Evolutionary conservation across 345 rosid species (phyloP).

Genomic region (Bruguiera gymnorhiza): DNA sequence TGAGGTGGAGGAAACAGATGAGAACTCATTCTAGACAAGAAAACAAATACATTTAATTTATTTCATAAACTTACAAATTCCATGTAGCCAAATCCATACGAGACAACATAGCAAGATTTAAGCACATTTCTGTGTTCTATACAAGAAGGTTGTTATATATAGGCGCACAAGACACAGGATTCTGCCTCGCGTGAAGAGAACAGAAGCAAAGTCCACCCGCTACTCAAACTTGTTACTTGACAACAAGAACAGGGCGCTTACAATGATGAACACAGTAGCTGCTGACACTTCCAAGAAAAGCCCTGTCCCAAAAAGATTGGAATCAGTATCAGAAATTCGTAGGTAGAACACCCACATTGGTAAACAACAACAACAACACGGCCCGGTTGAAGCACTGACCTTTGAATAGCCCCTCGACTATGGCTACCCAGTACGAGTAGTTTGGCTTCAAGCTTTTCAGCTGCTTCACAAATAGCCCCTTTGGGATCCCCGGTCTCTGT

Average conservation of each 20-base stretch:
- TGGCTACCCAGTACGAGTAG: constrained; percentile 55
- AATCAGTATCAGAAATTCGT: neutral
- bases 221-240: constrained; percentile 12
- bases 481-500: constrained; percentile 50
- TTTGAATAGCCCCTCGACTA: constrained; percentile 48
- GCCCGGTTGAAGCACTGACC: constrained; percentile 25
- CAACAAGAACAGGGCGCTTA: constrained; percentile 30
- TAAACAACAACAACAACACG: no score
- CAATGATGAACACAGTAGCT: constrained; percentile 21
- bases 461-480: constrained; percentile 41
- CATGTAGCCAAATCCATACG: no score
- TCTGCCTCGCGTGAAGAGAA: neutral
- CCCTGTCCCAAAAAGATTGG: constrained; percentile 15
- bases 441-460: constrained; percentile 38
- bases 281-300: constrained; percentile 33
- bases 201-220: neutral
- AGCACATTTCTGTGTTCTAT: no score
- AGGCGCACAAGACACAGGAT: neutral
- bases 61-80: no score
- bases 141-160: no score
- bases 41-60: no score
- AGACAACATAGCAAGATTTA: no score
- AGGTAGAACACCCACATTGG: no score
- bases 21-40: no score
- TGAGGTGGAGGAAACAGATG: no score